Conservation (phyloP, 805 yeast species). For the Jamesozyma lodderae region DNA sequence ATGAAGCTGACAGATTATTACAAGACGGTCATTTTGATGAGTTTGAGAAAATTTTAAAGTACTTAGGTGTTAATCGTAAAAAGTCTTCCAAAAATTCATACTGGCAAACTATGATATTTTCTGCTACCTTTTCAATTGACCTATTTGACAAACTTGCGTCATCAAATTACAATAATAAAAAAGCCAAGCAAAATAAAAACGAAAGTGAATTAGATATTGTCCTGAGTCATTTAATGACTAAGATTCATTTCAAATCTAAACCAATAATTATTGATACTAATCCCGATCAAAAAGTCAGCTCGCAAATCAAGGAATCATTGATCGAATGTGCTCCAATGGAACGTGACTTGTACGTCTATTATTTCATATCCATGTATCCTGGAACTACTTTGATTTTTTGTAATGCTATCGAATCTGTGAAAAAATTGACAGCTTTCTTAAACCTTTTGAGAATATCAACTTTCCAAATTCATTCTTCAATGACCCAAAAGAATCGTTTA, state of each 20-base stretch:
- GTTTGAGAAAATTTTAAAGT: constrained; percentile 67
- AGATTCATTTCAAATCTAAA: constrained; percentile 60
- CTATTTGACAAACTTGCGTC: constrained; percentile 66
- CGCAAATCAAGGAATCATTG: constrained; percentile 70
- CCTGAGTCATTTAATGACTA: constrained; percentile 52
- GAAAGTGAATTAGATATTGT: constrained; percentile 46
- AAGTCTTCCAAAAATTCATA: constrained; percentile 31
- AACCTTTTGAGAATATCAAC: constrained; percentile 58
- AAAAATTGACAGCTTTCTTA: constrained; percentile 69
- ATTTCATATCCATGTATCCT: constrained; percentile 76
- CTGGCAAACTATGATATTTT: constrained; percentile 86
- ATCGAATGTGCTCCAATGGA: constrained; percentile 88
- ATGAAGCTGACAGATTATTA: constrained; percentile 91
- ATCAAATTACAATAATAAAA: constrained; percentile 23
- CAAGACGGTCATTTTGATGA: constrained; percentile 97
- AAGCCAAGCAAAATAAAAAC: constrained; percentile 10
- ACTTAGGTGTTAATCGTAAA: constrained; percentile 38
- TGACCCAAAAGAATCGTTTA: constrained; percentile 90
- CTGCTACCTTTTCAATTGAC: constrained; percentile 85
- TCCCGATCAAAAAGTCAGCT: constrained; percentile 72
- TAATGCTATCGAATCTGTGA: constrained; percentile 91
- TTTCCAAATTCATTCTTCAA: constrained; percentile 80
- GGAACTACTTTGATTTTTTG: constrained; percentile 88
- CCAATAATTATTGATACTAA: constrained; percentile 78
- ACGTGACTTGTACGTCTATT: constrained; percentile 82